Evolutionary conservation across 2,329 filamentous ascomycete species (phyloP), one percentile per base, ranked within the genome.

Genomic region (Ophiognomonia clavigignenti-juglandacearum): DNA sequence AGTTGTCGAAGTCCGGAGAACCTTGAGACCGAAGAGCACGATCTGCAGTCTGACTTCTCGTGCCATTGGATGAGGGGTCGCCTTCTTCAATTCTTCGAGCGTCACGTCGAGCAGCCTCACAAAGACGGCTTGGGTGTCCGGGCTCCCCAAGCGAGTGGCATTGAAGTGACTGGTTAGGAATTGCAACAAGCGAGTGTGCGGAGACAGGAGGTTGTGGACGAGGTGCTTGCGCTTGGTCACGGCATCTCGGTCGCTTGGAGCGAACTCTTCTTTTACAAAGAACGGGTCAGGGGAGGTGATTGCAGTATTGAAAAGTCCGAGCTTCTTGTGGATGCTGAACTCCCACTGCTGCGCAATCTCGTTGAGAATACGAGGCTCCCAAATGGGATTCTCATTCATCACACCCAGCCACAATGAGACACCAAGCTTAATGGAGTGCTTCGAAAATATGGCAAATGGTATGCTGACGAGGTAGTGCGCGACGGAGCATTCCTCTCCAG

Each of bases 371-470:
- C 90, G 83, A 8, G 92, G 80, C 64, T 96, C 90, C 66, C 96
- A 84, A 47, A 80, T 79, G 3, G 91, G 88, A 59, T 96, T 97
- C 64, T 98, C 93, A 58, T 97, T 93, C 59, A 97, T 95, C 13
- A 97, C 88, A 22, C 93, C 93, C 51, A 96, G 82, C 93, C 93
- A 99, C 6, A 98, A 72, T 4, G 93, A 96, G 29, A 96, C 86
- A 6, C 93, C 95, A 42, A 97, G 80, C 62, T 96, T 95, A 63
- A 98, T 93, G 2, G 91, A 93, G 59, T 95, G 87, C 63, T 95
- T 96, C 5, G 86, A 95, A 63, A 98, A 97, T 39, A 96, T 80
- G 34, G 82, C 80, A 65, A 98, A 98, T 0, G 93, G 95, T 51
- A 98, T 93, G 56, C 82, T 85, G 53, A 99, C 92, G 14, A 99